phyloP scores from a whole-genome alignment of 495 filamentous ascomycete genomes.

The Xylaria intraflava region DNA sequence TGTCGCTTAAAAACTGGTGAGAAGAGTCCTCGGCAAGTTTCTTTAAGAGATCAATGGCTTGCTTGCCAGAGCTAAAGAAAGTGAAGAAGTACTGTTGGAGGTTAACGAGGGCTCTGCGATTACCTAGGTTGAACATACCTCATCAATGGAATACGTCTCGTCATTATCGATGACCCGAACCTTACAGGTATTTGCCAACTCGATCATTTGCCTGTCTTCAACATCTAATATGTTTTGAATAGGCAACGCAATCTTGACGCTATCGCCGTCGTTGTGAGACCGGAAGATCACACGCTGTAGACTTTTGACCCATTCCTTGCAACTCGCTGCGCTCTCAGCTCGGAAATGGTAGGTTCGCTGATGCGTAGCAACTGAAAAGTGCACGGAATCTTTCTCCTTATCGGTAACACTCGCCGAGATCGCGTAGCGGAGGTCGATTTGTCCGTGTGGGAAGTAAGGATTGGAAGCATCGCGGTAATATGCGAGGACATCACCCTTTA shows the following conservation, averaged over 20 bases:
- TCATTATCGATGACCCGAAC: conserved; percentile 85
- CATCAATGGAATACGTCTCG: conserved; percentile 90
- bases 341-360: conserved; percentile 80
- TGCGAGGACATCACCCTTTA: conserved; percentile 92
- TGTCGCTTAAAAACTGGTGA: conserved; percentile 34
- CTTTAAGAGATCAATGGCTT: conserved; percentile 74
- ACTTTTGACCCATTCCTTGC: conserved; percentile 95
- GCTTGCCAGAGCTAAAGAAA: conserved; percentile 82
- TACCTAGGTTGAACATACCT: conserved; percentile 49
- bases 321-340: conserved; percentile 81
- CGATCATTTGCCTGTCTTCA: conserved; percentile 85
- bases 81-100: conserved; percentile 85
- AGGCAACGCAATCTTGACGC: conserved; percentile 90
- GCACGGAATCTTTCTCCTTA: conserved; percentile 66
- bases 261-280: conserved; percentile 93
- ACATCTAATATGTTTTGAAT: conserved; percentile 85
- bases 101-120: neutral
- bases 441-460: conserved; percentile 84
- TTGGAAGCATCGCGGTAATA: conserved; percentile 82
- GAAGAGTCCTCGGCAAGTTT: conserved; percentile 63
- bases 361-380: conserved; percentile 77
- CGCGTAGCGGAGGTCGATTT: conserved; percentile 87
- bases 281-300: conserved; percentile 93
- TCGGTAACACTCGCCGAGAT: conserved; percentile 71
- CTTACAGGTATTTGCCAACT: conserved; percentile 91